phyloP scores from a whole-genome alignment of 441 rosid species.

The Eruca vesicaria region DNA sequence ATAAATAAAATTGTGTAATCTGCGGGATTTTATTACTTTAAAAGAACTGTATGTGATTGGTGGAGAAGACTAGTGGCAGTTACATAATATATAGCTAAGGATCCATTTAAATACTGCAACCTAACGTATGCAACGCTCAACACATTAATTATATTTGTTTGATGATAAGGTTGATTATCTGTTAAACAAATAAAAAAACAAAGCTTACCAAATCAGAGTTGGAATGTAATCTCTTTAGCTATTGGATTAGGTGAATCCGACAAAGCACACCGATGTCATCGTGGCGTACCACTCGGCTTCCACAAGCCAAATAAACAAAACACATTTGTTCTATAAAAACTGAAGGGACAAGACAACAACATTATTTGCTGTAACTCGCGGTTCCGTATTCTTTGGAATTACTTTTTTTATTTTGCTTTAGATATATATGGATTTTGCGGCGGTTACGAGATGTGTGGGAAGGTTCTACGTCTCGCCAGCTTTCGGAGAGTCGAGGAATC shows the following conservation, averaged over 20 bases:
- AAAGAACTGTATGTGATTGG: neutral
- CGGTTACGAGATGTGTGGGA: slow-evolving; percentile 21
- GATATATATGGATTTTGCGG: slow-evolving; percentile 28
- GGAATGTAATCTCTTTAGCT: neutral
- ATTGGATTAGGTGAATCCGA: slow-evolving; percentile 17
- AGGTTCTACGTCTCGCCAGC: slow-evolving; percentile 17
- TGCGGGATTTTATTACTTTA: neutral
- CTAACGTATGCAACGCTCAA: neutral
- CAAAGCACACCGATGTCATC: slow-evolving; percentile 10
- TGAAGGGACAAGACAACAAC: neutral
- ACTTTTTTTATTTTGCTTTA: neutral
- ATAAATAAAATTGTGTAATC: neutral
- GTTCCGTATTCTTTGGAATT: neutral
- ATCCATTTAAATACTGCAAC: neutral
- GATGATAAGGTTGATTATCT: slow-evolving; percentile 7
- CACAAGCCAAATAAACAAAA: slow-evolving; percentile 3
- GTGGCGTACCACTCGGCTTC: slow-evolving; percentile 26
- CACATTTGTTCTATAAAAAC: neutral
- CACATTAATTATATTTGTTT: neutral
- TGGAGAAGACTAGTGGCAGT: neutral
- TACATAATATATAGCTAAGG: neutral
- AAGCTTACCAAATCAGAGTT: slow-evolving; percentile 4
- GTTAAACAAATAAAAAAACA: neutral
- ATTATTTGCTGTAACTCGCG: neutral
- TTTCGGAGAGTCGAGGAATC: slow-evolving; percentile 24